These are phyloP conservation scores for Scutellaria baicalensis DNA, from an alignment of 257 asterid species.

Conservation along the genomic window DNA sequence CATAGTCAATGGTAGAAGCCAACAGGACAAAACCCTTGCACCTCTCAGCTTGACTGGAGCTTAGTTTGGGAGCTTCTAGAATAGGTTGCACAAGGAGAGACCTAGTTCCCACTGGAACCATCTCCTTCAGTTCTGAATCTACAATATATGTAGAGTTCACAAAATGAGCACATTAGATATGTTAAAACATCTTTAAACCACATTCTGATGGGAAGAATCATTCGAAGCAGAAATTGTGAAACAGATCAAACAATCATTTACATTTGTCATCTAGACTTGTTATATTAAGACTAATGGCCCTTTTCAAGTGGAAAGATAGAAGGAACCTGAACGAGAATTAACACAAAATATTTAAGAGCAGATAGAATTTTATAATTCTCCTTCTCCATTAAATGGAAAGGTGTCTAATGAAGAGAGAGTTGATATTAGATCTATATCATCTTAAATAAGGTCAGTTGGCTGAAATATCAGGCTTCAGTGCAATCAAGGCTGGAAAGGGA, in stretches of 20 bases:
- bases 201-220: not conserved
- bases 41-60: constrained; percentile 23
- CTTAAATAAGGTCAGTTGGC: not conserved
- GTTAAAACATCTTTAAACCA: not conserved
- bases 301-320: not conserved
- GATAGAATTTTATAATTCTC: not conserved
- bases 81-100: constrained; percentile 77
- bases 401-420: not conserved
- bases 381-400: not conserved
- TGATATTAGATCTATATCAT: not conserved
- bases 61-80: constrained; percentile 14
- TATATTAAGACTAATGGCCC: too few species aligned
- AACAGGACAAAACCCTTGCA: constrained; percentile 56
- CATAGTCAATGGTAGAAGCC: constrained; percentile 67
- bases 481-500: too few species aligned
- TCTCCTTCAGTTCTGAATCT: constrained; percentile 53
- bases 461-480: too few species aligned
- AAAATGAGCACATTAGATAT: not conserved
- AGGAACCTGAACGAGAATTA: not conserved
- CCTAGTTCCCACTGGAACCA: constrained; percentile 67
- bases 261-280: not conserved
- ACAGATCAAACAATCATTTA: not conserved
- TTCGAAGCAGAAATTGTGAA: not conserved
- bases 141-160: constrained; percentile 1
- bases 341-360: not conserved